These are phyloP conservation scores for Pseudopithomyces chartarum DNA, from an alignment of 2,329 filamentous ascomycete genomes.

Conservation along the genomic window DNA sequence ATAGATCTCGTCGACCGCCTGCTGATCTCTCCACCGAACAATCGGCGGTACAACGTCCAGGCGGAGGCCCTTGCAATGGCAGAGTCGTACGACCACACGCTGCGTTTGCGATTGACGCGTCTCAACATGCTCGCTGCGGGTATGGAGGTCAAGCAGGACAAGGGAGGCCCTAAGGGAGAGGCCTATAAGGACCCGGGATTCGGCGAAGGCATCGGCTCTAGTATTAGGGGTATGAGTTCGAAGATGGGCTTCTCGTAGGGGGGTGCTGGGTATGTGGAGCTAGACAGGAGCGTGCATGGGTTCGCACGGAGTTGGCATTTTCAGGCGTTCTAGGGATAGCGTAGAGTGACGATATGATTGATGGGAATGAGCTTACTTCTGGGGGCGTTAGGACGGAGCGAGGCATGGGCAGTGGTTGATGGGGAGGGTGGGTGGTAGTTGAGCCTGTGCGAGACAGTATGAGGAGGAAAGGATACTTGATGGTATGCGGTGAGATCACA, in stretches of 20 bases:
- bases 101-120: slow-evolving; percentile 75
- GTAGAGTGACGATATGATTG: not conserved
- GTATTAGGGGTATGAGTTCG: slow-evolving; percentile 32
- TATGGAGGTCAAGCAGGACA: slow-evolving; percentile 64
- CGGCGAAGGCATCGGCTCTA: slow-evolving; percentile 30
- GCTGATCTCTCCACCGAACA: slow-evolving; percentile 71
- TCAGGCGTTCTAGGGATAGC: slow-evolving; percentile 2
- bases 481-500: not conserved
- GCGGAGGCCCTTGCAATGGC: slow-evolving; percentile 69
- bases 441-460: not conserved
- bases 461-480: no score
- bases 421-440: no score
- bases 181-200: slow-evolving; percentile 16
- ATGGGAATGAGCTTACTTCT: not conserved
- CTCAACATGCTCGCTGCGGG: slow-evolving; percentile 78
- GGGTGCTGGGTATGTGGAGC: not conserved
- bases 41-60: slow-evolving; percentile 73
- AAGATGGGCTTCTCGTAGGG: slow-evolving; percentile 37
- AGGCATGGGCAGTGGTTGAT: not conserved
- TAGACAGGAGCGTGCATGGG: not conserved
- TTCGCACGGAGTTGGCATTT: slow-evolving; percentile 1
- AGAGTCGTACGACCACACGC: slow-evolving; percentile 73
- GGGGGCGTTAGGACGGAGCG: not conserved
- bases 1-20: slow-evolving; percentile 84
- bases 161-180: slow-evolving; percentile 21